Percentiles rank a stretch among this genome's conserved stretches.
Evolutionary conservation across 768 basidiomycete genomes (phyloP).

Genomic region (Pluteus cervinus): DNA sequence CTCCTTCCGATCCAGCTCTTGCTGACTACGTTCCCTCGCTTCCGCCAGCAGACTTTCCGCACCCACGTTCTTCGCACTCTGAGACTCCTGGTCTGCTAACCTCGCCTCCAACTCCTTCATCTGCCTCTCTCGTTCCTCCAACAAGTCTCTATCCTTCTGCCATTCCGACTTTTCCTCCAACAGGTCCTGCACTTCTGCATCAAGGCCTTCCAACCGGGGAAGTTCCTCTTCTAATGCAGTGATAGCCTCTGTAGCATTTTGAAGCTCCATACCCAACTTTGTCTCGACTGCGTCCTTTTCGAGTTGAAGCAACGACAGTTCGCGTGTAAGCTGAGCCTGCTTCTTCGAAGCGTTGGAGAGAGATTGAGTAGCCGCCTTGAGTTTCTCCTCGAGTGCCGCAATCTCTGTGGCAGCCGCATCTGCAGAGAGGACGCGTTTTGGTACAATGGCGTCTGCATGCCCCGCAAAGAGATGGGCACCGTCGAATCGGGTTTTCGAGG

Average conservation of each 20-base stretch:
- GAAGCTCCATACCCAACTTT: conserved; percentile 57
- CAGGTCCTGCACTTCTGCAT: conserved; percentile 40
- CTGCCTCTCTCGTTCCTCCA: conserved; percentile 32
- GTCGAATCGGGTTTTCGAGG: conserved; percentile 60
- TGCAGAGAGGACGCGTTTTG: conserved; percentile 36
- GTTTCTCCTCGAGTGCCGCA: conserved; percentile 53
- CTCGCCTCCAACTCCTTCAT: conserved; percentile 34
- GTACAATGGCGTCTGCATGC: conserved; percentile 62
- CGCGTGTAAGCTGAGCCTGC: conserved; percentile 55
- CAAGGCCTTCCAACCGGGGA: conserved; percentile 42
- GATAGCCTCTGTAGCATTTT: conserved; percentile 62
- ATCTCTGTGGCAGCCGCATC: conserved; percentile 41
- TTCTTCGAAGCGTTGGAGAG: conserved; percentile 54
- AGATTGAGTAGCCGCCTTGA: conserved; percentile 55
- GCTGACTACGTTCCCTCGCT: conserved; percentile 21
- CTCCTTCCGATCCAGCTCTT: conserved; percentile 31
- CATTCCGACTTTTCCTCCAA: conserved; percentile 44
- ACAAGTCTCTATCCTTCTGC: conserved; percentile 39
- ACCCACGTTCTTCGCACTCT: conserved; percentile 33
- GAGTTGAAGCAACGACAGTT: conserved; percentile 51
- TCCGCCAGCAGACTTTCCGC: conserved; percentile 33
- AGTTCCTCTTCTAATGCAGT: conserved; percentile 49
- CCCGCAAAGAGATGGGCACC: conserved; percentile 85
- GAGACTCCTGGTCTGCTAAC: conserved; percentile 36
- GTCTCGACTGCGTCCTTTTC: conserved; percentile 72